Evolutionary conservation across 179 eudicot genomes (phyloP).

Genomic region (Beta lomatogona): DNA sequence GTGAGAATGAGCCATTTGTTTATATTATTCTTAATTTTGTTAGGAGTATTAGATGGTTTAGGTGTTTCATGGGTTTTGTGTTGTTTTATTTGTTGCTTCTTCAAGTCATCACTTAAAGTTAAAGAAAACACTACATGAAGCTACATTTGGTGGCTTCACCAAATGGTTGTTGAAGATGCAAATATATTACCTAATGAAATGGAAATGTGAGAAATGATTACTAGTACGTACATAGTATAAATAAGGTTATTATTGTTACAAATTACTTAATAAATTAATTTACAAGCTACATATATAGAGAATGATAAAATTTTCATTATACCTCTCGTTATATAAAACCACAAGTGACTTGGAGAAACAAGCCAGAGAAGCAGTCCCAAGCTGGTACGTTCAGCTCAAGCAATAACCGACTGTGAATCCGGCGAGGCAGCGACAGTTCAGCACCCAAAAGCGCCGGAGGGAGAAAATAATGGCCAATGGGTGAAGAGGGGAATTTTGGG

Average conservation of each 20-base stretch:
- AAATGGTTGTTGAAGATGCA: constrained; percentile 44
- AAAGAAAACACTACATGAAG: constrained; percentile 36
- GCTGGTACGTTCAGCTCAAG: too few relatives aligned
- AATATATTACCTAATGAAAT: constrained; percentile 25
- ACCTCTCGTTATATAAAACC: too few relatives aligned
- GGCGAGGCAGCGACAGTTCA: too few relatives aligned
- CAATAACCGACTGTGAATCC: too few relatives aligned
- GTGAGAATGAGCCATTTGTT: constrained; percentile 12
- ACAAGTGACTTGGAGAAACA: too few relatives aligned
- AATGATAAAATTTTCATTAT: too few relatives aligned
- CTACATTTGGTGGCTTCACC: constrained; percentile 38
- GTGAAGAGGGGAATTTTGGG: too few relatives aligned
- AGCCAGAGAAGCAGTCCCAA: too few relatives aligned
- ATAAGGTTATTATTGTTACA: background rate
- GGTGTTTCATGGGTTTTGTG: constrained; percentile 35
- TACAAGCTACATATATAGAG: too few relatives aligned
- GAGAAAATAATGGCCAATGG: too few relatives aligned
- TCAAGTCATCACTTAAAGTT: constrained; percentile 52
- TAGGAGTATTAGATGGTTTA: constrained; percentile 10
- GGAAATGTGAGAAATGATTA: background rate
- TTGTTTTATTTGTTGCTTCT: constrained; percentile 44
- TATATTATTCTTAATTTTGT: background rate
- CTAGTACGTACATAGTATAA: background rate
- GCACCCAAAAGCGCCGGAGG: too few relatives aligned
- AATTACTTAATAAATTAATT: too few relatives aligned